These are phyloP conservation scores for Schizochytrium sp. DNA, from an alignment of 108 stramenopile genomes.

Conservation along the genomic window DNA sequence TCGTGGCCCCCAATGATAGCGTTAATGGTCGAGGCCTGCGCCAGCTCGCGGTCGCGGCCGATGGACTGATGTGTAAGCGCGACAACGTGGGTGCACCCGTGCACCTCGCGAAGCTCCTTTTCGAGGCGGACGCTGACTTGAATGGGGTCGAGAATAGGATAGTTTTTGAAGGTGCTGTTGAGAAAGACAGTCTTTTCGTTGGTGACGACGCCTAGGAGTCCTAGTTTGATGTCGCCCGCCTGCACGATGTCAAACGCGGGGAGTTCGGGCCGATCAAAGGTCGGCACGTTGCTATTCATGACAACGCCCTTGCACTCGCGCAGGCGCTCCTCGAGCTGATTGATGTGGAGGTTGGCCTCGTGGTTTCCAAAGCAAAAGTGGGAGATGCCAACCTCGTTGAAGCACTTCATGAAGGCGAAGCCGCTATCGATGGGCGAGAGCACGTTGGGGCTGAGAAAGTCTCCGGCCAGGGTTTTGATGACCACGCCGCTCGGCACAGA, in stretches of 20 bases:
- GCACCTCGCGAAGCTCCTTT: constrained; percentile 1
- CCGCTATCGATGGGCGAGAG: constrained; percentile 62
- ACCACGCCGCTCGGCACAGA: neutral
- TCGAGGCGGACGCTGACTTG: constrained; percentile 22
- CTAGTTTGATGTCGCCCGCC: constrained; percentile 29
- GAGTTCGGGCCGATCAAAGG: neutral
- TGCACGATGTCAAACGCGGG: neutral
- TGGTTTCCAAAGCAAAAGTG: constrained; percentile 69
- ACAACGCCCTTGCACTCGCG: neutral
- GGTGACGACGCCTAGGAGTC: constrained; percentile 59
- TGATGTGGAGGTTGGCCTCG: constrained; percentile 56
- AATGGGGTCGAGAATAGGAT: constrained; percentile 48
- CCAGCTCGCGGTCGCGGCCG: constrained; percentile 49
- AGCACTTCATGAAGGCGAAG: constrained; percentile 48
- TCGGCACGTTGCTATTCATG: constrained; percentile 56
- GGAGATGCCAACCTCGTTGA: constrained; percentile 52
- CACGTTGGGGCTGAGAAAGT: constrained; percentile 59
- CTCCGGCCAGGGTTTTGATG: constrained; percentile 56
- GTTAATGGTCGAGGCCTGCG: constrained; percentile 34
- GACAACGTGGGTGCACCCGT: constrained; percentile 35
- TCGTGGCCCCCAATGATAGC: constrained; percentile 73
- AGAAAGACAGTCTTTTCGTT: constrained; percentile 61
- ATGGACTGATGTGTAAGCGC: constrained; percentile 63
- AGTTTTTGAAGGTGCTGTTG: constrained; percentile 54
- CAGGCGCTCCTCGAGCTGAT: neutral